phyloP scores from a whole-genome alignment of 495 filamentous ascomycete genomes.

The Hypoxylon crocopeplum region DNA sequence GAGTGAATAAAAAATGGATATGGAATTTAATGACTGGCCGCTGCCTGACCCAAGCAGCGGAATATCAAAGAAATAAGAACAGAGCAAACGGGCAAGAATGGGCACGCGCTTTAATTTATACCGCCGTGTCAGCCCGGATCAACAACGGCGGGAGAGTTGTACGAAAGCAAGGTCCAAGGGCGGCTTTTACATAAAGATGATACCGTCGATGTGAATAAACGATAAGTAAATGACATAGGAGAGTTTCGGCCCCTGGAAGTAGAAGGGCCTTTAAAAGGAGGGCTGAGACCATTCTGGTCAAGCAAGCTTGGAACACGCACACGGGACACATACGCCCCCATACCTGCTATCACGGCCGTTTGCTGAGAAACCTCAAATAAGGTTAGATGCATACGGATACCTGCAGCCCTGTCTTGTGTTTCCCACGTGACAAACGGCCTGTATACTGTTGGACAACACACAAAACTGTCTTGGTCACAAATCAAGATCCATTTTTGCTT shows the following conservation, averaged over 20 bases:
- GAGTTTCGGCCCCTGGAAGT: neutral
- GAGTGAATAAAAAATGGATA: constrained; percentile 7
- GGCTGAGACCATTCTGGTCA: constrained; percentile 2
- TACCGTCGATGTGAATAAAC: neutral
- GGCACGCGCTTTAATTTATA: constrained; percentile 34
- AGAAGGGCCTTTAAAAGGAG: constrained; percentile 10
- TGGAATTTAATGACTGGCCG: constrained; percentile 8
- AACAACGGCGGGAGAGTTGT: constrained; percentile 10
- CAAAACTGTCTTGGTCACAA: constrained; percentile 23
- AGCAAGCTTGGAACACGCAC: constrained; percentile 18
- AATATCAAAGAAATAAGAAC: constrained; percentile 33
- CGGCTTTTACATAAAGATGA: constrained; percentile 1
- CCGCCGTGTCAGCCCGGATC: constrained; percentile 8
- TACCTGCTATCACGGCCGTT: constrained; percentile 35
- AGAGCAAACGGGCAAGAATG: constrained; percentile 37
- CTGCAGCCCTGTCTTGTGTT: constrained; percentile 44
- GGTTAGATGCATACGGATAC: constrained; percentile 44
- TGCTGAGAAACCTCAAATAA: constrained; percentile 43
- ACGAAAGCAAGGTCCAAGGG: constrained; percentile 11
- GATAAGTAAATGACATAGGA: neutral
- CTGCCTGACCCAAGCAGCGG: constrained; percentile 9
- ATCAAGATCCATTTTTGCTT: neutral
- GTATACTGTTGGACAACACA: constrained; percentile 25
- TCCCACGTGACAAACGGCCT: constrained; percentile 46
- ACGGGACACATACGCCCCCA: constrained; percentile 1